Base-by-base conservation (phyloP, 805 yeast species). In the Phaffomyces antillensis region DNA sequence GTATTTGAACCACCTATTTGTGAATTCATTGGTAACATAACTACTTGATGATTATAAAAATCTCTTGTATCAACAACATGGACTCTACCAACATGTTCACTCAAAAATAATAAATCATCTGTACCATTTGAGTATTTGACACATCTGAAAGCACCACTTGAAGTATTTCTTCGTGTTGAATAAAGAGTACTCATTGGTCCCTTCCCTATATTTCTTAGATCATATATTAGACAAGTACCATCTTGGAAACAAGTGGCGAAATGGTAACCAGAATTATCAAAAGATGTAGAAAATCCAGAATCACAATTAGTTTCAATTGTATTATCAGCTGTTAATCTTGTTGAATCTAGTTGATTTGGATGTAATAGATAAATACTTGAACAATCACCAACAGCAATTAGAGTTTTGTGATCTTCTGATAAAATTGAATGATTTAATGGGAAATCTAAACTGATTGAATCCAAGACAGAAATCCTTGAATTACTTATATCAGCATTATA, bases 191-290 rank as follows among this genome's bases (percentile, higher is more conserved):
- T 70, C 15, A 83, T 47, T 6, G 88, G 86, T 1, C 60, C 60
- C 9, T 61, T 52, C 2, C 64, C 54, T 43, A 79, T 60, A 48
- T 81, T 81, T 51, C 98, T 68, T 8, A 85, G 60, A 62, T 90
- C 98, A 60, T 81, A 90, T 9, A 90, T 65, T 50, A 81, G 69
- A 48, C 91, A 81, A 18, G 77, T 67, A 7, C 98, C 98, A 58
- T 86, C 89, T 63, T 90, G 96, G 61, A 88, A 88, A 23, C 89
- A 81, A 0, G 86, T 79, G 2, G 93, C 81, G 59, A 90, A 84
- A 50, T 79, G 72, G 42, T 71, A 53, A 18, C 91, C 95, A 38
- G 86, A 81, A n/a, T 82, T 75, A 48, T 83, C 81, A 66, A 82
- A 89, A 26, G 84, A 76, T 0, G 86, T 79, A 6, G 95, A 89